A percentile compares a stretch with the other conserved stretches of the same genome.
Evolutionary conservation across 192 early-diverging fungal genomes (phyloP).

Genomic region (Coemansia sp.): DNA sequence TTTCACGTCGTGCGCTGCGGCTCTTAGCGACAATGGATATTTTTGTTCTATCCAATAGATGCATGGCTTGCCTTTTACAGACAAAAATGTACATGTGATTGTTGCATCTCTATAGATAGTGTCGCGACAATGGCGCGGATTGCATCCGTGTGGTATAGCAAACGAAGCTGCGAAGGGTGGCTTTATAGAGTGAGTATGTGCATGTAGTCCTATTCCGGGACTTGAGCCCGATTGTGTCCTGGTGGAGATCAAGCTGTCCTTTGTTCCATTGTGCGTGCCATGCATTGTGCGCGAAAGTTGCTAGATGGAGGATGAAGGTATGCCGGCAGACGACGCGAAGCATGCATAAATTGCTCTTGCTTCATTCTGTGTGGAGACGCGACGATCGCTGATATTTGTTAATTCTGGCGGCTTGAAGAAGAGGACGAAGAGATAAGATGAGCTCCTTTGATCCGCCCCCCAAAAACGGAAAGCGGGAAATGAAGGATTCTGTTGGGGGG

Average conservation of each 20-base stretch:
- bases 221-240: background rate
- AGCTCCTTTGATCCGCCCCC: background rate
- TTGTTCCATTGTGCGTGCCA: background rate
- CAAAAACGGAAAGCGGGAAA: background rate
- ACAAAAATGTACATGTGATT: background rate
- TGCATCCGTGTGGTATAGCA: background rate
- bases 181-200: constrained; percentile 1
- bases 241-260: background rate
- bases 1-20: background rate
- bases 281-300: background rate
- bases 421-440: background rate
- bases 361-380: background rate
- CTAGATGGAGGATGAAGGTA: background rate
- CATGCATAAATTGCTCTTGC: background rate
- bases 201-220: constrained; percentile 5
- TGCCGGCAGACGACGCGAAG: background rate
- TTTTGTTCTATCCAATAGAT: background rate
- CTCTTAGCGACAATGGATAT: background rate
- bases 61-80: background rate
- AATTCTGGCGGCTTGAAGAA: background rate
- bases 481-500: background rate
- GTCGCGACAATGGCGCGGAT: background rate
- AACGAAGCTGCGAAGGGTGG: background rate
- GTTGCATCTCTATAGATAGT: background rate
- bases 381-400: background rate